Base-by-base conservation (phyloP, 306 rosid genomes). In the Inga oerstediana region DNA sequence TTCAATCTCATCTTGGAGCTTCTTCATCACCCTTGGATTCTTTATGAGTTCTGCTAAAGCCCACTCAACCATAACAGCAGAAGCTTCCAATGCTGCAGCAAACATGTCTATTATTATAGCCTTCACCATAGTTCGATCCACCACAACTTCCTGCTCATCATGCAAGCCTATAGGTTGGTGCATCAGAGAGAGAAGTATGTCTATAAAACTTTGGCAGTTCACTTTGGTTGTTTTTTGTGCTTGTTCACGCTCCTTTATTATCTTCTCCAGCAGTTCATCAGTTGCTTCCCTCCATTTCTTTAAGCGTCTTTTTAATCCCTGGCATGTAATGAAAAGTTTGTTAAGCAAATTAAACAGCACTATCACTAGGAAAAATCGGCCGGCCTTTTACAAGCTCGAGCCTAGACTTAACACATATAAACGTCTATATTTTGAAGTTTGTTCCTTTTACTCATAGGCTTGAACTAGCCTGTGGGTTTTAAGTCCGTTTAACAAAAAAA, bases 61-160 rank as follows among this genome's bases (percentile, higher is more conserved):
- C 90, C 90, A 88, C 4, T 79, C 78, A 0, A 82, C 22, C 1
- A 45, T 3, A 0, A 20, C 64, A 15, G 82, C 56, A 48, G 66
- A 27, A 46, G 84, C 37, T 61, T 83, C 64, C 43, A 54, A 35
- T 48, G 86, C 62, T 3, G 30, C 86, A 0, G 20, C 14, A 34
- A 87, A 52, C 85, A 82, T 71, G 32, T 87, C 85, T 2, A 79
- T 0, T 24, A 86, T 2, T n/a, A 86, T 52, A 35, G 86, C 89
- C 44, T 86, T 86, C 7, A 76, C 76, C 58, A 49, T 48, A 14
- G 75, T 72, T 27, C 80, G 80, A 59, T 77, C 43, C 0, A 77
- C 3, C 19, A 61, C 54, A 27, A n/a, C 10, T 27, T 37, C 44
- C 17, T 82, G 49, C 2, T 62, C 64, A 7, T 61, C 79, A 2